Base-by-base conservation (phyloP, 129 eudicot species). In the Lonicera japonica region DNA sequence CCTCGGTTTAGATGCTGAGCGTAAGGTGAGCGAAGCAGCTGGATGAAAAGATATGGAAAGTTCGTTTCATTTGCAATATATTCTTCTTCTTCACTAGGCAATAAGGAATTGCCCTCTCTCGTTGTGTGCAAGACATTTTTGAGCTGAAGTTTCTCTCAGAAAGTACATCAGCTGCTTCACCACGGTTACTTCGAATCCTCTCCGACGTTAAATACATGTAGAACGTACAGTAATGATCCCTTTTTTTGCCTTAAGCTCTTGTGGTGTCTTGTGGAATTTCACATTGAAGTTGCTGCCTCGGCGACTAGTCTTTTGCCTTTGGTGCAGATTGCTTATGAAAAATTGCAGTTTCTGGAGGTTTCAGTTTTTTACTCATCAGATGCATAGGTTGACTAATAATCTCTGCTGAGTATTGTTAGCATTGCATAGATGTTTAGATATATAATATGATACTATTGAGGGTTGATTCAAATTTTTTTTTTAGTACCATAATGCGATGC, bases 1-100 rank as follows among this genome's bases (percentile, higher is more conserved):
- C 21, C 9, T 16, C 55, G 8, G n/a, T n/a, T n/a, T n/a, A n/a
- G n/a, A n/a, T n/a, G n/a, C n/a, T n/a, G n/a, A n/a, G n/a, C n/a
- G n/a, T 20, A 55, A 62, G 56, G 74, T 22, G 58, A 62, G 65
- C 56, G 48, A 60, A 60, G 74, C 70, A 41, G 66, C 19, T 1
- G 66, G 39, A 10, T 70, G 68, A 76, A 36, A 46, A 15, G 41
- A 59, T 20, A 29, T 38, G 6, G 23, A 46, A 45, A 63, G 5
- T 62, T 18, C 22, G 40, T 29, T 29, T 29, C 50, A 43, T 43
- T 8, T 43, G 16, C 1, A 43, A 11, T 29, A 2, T 29, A 2
- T 14, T 43, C 13, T 8, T 43, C 5, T 8, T 10, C 50, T n/a
- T 1, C 16, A 43, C 1, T 43, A 43, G 3, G 8, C 50, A 43